Evolutionary conservation across 108 stramenopile species (phyloP).

Genomic region (Fistulifera pelliculosa): DNA sequence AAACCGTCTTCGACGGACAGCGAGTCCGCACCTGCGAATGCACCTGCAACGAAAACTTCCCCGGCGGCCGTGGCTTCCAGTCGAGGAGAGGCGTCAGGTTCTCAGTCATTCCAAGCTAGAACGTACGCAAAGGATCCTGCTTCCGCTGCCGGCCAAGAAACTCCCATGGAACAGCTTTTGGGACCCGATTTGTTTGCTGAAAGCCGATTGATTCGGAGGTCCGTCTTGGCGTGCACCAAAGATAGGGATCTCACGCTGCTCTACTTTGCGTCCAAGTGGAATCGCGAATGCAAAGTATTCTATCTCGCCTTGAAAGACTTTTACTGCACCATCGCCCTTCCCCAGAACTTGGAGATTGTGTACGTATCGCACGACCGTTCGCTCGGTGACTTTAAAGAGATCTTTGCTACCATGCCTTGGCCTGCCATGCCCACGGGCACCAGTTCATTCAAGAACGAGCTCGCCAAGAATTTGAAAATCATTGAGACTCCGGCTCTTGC

Average conservation of each 20-base stretch:
- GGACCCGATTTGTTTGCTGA: slow-evolving; percentile 5
- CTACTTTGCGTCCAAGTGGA: slow-evolving; percentile 9
- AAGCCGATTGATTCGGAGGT: neutral
- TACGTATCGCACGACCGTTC: slow-evolving; percentile 12
- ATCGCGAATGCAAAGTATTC: slow-evolving; percentile 8
- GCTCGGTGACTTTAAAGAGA: slow-evolving; percentile 8
- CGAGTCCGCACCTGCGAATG: slow-evolving; percentile 1
- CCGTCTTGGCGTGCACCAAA: neutral
- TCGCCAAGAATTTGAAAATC: slow-evolving; percentile 10
- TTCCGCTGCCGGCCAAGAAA: slow-evolving; percentile 11
- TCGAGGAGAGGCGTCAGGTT: neutral
- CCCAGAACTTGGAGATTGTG: slow-evolving; percentile 5
- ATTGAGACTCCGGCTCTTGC: slow-evolving; percentile 3
- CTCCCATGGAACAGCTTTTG: slow-evolving; percentile 6
- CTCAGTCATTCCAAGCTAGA: slow-evolving; percentile 1
- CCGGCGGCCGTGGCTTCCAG: neutral
- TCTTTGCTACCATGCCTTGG: slow-evolving; percentile 6
- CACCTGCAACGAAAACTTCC: neutral
- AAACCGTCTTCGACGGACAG: neutral
- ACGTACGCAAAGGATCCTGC: slow-evolving; percentile 1
- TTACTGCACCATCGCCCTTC: neutral
- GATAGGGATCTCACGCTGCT: slow-evolving; percentile 2
- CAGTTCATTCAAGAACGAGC: slow-evolving; percentile 4
- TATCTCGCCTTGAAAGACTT: slow-evolving; percentile 6
- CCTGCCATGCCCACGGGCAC: slow-evolving; percentile 10